These are phyloP conservation scores for Fusarium sp. DNA, from an alignment of 2,329 filamentous ascomycete genomes.

Conservation along the genomic window DNA sequence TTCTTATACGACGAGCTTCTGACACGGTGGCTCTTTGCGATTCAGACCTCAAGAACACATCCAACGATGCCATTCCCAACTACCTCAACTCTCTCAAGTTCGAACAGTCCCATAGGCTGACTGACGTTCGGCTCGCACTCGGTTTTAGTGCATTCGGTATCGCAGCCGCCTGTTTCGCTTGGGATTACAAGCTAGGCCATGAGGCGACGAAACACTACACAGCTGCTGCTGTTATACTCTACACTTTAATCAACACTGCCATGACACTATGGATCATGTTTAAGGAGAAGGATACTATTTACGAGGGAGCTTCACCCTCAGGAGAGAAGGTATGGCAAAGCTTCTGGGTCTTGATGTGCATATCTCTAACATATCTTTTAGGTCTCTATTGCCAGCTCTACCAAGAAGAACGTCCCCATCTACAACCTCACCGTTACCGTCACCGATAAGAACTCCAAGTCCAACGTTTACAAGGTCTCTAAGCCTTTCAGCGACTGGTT, in stretches of 20 bases:
- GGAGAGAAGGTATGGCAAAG: conserved; percentile 73
- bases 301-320: conserved; percentile 75
- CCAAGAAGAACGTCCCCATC: conserved; percentile 82
- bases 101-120: conserved; percentile 81
- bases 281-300: conserved; percentile 85
- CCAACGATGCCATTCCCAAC: conserved; percentile 92
- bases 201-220: conserved; percentile 87
- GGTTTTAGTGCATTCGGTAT: conserved; percentile 86
- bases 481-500: conserved; percentile 82
- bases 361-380: conserved; percentile 52
- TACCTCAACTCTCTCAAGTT: conserved; percentile 93
- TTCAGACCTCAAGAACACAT: conserved; percentile 93
- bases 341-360: conserved; percentile 14
- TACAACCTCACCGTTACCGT: conserved; percentile 80
- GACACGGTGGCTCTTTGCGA: conserved; percentile 45
- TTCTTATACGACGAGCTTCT: conserved; percentile 28
- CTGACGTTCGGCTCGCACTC: conserved; percentile 83
- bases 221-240: conserved; percentile 79
- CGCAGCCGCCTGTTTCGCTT: conserved; percentile 85
- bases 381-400: conserved; percentile 78
- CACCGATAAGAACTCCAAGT: conserved; percentile 53
- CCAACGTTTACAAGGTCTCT: conserved; percentile 64
- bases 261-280: conserved; percentile 87
- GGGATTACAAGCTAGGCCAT: conserved; percentile 93
- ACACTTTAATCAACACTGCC: conserved; percentile 80